Base-by-base conservation (phyloP, 1,139 yeast genomes). In the Blastobotrys apis region DNA sequence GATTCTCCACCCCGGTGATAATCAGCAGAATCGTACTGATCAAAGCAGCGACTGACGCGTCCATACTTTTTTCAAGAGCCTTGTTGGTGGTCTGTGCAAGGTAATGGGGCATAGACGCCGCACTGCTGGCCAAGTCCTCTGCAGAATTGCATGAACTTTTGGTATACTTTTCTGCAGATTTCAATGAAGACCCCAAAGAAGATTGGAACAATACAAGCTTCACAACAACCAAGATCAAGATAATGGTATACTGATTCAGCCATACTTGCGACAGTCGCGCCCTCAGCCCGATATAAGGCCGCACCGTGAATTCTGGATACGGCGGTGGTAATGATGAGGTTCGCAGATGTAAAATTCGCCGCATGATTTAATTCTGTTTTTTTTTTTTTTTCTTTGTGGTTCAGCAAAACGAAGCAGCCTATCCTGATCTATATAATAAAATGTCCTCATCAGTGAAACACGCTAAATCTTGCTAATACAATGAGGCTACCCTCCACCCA, bases 1-100 rank as follows among this genome's bases (percentile, higher is more conserved):
- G 53, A 37, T 74, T 72, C 53, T 84, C 81, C 12, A 81, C 67
- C 0, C 81, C 81, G 0, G 77, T 71, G 0, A 85, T 60, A 13
- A 77, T 54, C 30, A 80, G 50, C 2, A 69, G 58, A 27, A 78
- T 44, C 1, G 72, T 54, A 2, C 63, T 56, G 21, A 73, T 55
- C 4, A 77, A 63, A 0, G 73, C 78, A 2, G 64, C 56, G 21
- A 80, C 72, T 0, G 79, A 61, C 27, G 70, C 69, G 20, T 72
- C 69, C 39, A 84, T 59, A 0, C 75, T 62, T 17, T 67, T 61
- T 2, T 71, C 67, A 1, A 84, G 61, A 44, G 82, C 54, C 33
- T 61, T 59, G 56, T 82, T 81, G 3, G 85, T 76, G 13, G 78
- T 65, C 13, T 58, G 54, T 0, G 84, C 73, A 41, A 82, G 58